Conservation (phyloP, 2,329 filamentous ascomycete species). For the Venturiaceae sp. region DNA sequence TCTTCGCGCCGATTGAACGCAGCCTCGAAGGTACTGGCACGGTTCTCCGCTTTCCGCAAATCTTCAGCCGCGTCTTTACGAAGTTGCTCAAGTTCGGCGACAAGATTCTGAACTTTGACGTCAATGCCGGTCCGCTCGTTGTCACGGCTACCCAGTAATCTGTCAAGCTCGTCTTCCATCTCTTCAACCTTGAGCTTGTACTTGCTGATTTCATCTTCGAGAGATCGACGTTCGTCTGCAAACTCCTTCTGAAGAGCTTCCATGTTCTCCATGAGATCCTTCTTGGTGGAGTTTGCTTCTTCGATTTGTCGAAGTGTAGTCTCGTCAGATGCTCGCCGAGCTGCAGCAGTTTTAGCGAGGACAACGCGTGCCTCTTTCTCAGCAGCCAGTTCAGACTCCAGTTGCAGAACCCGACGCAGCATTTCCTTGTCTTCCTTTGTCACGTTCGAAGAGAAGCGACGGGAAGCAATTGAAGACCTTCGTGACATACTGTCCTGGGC, state of each 20-base stretch:
- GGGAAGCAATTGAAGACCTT: slow-evolving; percentile 50
- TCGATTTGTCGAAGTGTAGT: slow-evolving; percentile 62
- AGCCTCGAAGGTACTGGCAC: slow-evolving; percentile 41
- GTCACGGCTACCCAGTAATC: slow-evolving; percentile 72
- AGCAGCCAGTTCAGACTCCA: slow-evolving; percentile 69
- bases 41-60: slow-evolving; percentile 29
- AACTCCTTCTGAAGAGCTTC: slow-evolving; percentile 88
- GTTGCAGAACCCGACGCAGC: slow-evolving; percentile 49
- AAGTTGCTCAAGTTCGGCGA: slow-evolving; percentile 60
- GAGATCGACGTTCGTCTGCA: slow-evolving; percentile 67
- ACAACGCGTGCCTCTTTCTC: slow-evolving; percentile 60
- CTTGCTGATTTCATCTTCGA: slow-evolving; percentile 70
- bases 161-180: slow-evolving; percentile 83
- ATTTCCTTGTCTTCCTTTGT: slow-evolving; percentile 50
- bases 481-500: slow-evolving; percentile 38
- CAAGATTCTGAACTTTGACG: slow-evolving; percentile 56
- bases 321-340: slow-evolving; percentile 22
- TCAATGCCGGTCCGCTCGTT: slow-evolving; percentile 67
- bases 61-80: slow-evolving; percentile 40
- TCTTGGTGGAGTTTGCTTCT: slow-evolving; percentile 85
- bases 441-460: slow-evolving; percentile 52
- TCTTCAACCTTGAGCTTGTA: slow-evolving; percentile 75
- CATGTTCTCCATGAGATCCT: slow-evolving; percentile 89
- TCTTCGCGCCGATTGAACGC: slow-evolving; percentile 48
- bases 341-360: slow-evolving; percentile 47